Evolutionary conservation across 768 basidiomycete genomes (phyloP).

Genomic region (Glaciozyma martinii): DNA sequence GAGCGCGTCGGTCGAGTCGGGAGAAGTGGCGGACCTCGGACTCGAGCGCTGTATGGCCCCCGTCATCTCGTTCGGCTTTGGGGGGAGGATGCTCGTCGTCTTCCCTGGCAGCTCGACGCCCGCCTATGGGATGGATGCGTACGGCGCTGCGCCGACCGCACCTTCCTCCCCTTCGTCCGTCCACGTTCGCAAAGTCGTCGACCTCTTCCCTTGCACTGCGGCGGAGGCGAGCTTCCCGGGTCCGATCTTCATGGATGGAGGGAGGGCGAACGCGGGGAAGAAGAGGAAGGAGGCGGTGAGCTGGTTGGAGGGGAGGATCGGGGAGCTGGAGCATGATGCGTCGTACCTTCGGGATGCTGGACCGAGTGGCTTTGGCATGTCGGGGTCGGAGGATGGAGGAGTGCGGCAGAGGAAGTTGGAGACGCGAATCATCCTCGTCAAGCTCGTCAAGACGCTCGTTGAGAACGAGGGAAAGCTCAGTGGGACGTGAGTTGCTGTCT

Average conservation of each 20-base stretch:
- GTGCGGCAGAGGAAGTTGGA: slow-evolving; percentile 56
- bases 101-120: slow-evolving; percentile 46
- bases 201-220: slow-evolving; percentile 57
- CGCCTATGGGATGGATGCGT: slow-evolving; percentile 46
- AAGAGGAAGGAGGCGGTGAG: slow-evolving; percentile 80
- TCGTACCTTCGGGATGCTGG: slow-evolving; percentile 48
- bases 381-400: no score
- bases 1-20: background rate
- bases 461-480: slow-evolving; percentile 80
- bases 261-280: slow-evolving; percentile 47
- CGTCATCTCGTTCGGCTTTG: slow-evolving; percentile 81
- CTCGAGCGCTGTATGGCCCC: slow-evolving; percentile 43
- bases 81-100: slow-evolving; percentile 80
- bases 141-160: slow-evolving; percentile 55
- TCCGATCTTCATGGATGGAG: slow-evolving; percentile 66
- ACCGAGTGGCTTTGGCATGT: slow-evolving; percentile 41
- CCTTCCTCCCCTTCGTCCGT: slow-evolving; percentile 42
- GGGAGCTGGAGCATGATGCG: slow-evolving; percentile 67
- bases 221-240: slow-evolving; percentile 65
- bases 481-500: slow-evolving; percentile 58
- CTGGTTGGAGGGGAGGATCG: slow-evolving; percentile 65
- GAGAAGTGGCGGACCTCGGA: slow-evolving; percentile 17
- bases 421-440: slow-evolving; percentile 64
- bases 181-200: slow-evolving; percentile 57
- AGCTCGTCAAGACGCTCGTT: slow-evolving; percentile 66